Conservation (phyloP, 2,329 filamentous ascomycete genomes). For the Myriosclerotinia curreyana region DNA sequence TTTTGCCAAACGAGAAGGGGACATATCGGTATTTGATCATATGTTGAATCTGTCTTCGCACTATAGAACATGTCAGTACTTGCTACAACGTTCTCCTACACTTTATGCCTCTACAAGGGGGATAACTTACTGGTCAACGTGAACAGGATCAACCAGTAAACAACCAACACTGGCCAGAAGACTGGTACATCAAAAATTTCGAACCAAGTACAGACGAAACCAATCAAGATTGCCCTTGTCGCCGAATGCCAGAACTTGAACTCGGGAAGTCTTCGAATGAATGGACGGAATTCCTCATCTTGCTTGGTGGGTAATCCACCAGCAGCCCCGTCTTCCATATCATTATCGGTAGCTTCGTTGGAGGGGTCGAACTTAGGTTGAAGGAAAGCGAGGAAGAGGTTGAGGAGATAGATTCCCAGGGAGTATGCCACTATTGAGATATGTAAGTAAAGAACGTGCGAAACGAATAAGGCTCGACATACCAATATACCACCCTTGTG, state of each 20-base stretch:
- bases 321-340: conserved; percentile 88
- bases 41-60: conserved; percentile 99
- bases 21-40: conserved; percentile 99
- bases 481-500: conserved; percentile 99
- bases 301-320: conserved; percentile 86
- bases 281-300: conserved; percentile 96
- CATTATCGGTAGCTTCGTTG: conserved; percentile 84
- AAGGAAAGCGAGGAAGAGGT: conserved; percentile 97
- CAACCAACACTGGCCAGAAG: conserved; percentile 97
- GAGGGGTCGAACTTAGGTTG: conserved; percentile 98
- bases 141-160: conserved; percentile 98
- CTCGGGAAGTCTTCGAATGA: conserved; percentile 91
- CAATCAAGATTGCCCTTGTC: conserved; percentile 79
- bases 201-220: conserved; percentile 88
- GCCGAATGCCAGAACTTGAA: conserved; percentile 99
- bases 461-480: conserved; percentile 36
- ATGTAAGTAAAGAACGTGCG: conserved; percentile 4
- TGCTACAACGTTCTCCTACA: conserved; percentile 22
- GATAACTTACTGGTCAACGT: conserved; percentile 79
- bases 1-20: conserved; percentile 88
- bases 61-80: conserved; percentile 45
- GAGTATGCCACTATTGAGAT: conserved; percentile 78
- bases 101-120: conserved; percentile 2
- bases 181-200: conserved; percentile 93
- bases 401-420: conserved; percentile 96